These are phyloP conservation scores for Begonia fuchsioides DNA, from an alignment of 306 rosid genomes.

Conservation along the genomic window DNA sequence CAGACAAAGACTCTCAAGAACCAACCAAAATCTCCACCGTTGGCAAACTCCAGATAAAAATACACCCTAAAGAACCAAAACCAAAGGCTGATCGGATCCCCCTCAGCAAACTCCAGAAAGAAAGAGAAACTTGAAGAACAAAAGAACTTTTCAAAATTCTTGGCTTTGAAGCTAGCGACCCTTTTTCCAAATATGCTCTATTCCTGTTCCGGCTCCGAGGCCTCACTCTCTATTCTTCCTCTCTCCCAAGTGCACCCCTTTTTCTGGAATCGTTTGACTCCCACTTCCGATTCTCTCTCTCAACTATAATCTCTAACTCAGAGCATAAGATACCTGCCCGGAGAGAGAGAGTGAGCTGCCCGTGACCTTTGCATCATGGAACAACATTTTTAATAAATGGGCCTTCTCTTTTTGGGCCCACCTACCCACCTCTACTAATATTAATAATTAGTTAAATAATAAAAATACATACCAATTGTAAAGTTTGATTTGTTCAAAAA, in stretches of 20 bases:
- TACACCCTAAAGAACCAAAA: slow-evolving; percentile 18
- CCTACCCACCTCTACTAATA: no score
- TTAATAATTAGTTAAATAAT: no score
- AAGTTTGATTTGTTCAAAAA: no score
- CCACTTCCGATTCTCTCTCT: slow-evolving; percentile 9
- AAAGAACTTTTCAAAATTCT: slow-evolving; percentile 17
- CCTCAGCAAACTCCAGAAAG: slow-evolving; percentile 11
- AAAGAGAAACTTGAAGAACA: slow-evolving; percentile 11
- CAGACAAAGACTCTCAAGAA: slow-evolving; percentile 13
- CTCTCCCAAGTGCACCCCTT: slow-evolving; percentile 17
- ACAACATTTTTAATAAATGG: background rate
- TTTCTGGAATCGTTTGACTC: slow-evolving; percentile 22
- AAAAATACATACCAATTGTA: no score
- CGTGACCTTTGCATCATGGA: slow-evolving; percentile 78
- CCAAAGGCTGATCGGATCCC: slow-evolving; percentile 54
- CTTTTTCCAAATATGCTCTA: slow-evolving; percentile 12
- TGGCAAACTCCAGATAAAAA: slow-evolving; percentile 4
- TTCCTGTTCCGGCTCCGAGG: slow-evolving; percentile 10
- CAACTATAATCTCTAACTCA: slow-evolving; percentile 17
- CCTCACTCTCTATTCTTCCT: slow-evolving; percentile 10
- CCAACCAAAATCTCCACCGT: slow-evolving; percentile 38
- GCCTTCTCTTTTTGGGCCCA: no score
- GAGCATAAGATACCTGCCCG: slow-evolving; percentile 39
- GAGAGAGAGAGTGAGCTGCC: slow-evolving; percentile 33
- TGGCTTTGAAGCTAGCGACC: slow-evolving; percentile 2